Base-by-base conservation (phyloP, 345 rosid genomes). In the Odontarrhena argentea region DNA sequence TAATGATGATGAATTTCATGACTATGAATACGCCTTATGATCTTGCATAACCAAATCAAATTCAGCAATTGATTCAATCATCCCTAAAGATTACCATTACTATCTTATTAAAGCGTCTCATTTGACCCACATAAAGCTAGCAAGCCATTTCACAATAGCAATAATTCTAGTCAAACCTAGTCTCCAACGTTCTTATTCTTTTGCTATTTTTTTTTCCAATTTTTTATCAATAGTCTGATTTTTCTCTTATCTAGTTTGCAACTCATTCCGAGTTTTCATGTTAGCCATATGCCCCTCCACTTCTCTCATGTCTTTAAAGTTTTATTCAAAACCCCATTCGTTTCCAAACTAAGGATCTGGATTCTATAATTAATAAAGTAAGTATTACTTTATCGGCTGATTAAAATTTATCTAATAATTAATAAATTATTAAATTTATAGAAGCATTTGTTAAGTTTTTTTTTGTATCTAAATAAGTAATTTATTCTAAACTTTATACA, bases 31-130 rank as follows among this genome's bases (percentile, higher is more conserved):
- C 34, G 9, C 26, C 35, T 50, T 26, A 50, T 50, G 34, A 8
- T 50, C 14, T 25, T 50, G 14, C 1, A 50, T 50, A 25, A 50
- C 26, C 35, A 50, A 26, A 50, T 50, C 55, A 50, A 50, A 50
- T 50, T 50, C 36, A 1, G 15, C 15, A 26, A 12, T 26, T 15
- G 12, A 10, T 11, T 50, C 6, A 46, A 46, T 46, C 15, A 26
- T 11, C 2, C 36, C 55, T 50, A 50, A 26, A 49, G 26, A 50
- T 26, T 50, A 9, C 9, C 55, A 50, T 50, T 50, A 15, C 7
- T 26, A 50, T 26, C 36, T 50, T 26, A 35, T 4, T 50, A 26
- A 50, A 11, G 4, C 6, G 26, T 50, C 6, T 50, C 36, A 26
- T 50, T 50, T 24, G 25, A 24, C 2, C 14, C 55, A 8, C 36